phyloP scores from a whole-genome alignment of 179 eudicot species.

The Silene coronaria region DNA sequence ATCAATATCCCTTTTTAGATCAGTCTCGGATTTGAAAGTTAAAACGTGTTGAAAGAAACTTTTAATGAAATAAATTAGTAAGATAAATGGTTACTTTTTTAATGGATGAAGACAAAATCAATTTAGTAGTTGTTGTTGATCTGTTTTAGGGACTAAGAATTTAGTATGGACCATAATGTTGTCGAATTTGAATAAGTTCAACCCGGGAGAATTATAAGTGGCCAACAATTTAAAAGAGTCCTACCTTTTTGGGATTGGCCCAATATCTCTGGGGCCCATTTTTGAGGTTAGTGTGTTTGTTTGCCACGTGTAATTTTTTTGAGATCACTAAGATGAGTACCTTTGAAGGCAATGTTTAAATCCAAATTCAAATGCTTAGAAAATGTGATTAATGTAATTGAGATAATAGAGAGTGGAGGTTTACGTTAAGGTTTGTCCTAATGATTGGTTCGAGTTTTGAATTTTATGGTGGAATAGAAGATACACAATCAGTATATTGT shows the following conservation, averaged over 20 bases:
- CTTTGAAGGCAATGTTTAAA: background rate
- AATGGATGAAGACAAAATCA: background rate
- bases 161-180: background rate
- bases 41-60: no score
- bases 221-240: background rate
- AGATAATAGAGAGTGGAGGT: background rate
- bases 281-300: background rate
- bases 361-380: background rate
- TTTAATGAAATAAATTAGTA: background rate
- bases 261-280: background rate
- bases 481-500: no score
- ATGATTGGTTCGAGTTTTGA: background rate
- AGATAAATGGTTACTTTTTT: background rate
- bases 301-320: background rate
- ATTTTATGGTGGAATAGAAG: no score
- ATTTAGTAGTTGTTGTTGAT: background rate
- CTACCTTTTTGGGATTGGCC: constrained; percentile 18
- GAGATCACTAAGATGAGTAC: background rate
- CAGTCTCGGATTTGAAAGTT: no score
- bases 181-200: background rate
- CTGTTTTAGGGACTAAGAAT: background rate
- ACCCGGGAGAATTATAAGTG: constrained; percentile 5
- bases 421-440: background rate
- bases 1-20: no score
- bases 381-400: background rate